These are phyloP conservation scores for Paraphoma chrysanthemicola DNA, from an alignment of 2,329 filamentous ascomycete species.

Conservation along the genomic window DNA sequence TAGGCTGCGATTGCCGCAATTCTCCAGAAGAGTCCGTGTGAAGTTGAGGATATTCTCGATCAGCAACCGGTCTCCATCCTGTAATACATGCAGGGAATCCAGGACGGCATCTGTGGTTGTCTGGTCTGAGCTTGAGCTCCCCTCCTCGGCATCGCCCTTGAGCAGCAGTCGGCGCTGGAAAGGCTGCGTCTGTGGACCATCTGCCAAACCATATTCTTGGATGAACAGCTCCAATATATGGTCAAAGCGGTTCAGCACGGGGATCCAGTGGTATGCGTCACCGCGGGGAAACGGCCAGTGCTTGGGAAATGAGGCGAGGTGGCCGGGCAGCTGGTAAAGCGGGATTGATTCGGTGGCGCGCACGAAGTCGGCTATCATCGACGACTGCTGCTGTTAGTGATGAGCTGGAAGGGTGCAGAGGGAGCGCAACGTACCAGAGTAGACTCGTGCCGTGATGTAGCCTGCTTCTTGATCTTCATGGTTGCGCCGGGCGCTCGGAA, in stretches of 20 bases:
- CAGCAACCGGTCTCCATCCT: constrained; percentile 81
- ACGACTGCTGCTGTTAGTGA: constrained; percentile 67
- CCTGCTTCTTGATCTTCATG: constrained; percentile 65
- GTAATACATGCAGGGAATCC: constrained; percentile 66
- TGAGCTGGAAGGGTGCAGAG: neutral
- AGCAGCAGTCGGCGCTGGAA: constrained; percentile 73
- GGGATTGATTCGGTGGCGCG: constrained; percentile 71
- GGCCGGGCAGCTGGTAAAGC: constrained; percentile 76
- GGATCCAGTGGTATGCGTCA: constrained; percentile 98
- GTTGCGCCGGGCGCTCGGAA: constrained; percentile 46
- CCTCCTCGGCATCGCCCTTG: constrained; percentile 61
- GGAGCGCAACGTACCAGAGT: constrained; percentile 52
- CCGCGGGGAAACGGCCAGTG: constrained; percentile 95
- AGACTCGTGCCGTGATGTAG: constrained; percentile 61
- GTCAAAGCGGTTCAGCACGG: constrained; percentile 91
- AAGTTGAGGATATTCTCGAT: constrained; percentile 83
- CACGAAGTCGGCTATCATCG: constrained; percentile 84
- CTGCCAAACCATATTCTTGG: constrained; percentile 77
- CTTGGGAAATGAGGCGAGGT: constrained; percentile 81
- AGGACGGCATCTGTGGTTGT: constrained; percentile 57
- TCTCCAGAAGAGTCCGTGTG: constrained; percentile 85
- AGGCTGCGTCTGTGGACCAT: constrained; percentile 79
- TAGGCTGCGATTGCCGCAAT: constrained; percentile 95
- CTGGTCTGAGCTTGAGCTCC: constrained; percentile 25
- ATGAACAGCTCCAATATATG: constrained; percentile 83